phyloP scores from a whole-genome alignment of 208 protist species.

The Tetramitus jugosus region DNA sequence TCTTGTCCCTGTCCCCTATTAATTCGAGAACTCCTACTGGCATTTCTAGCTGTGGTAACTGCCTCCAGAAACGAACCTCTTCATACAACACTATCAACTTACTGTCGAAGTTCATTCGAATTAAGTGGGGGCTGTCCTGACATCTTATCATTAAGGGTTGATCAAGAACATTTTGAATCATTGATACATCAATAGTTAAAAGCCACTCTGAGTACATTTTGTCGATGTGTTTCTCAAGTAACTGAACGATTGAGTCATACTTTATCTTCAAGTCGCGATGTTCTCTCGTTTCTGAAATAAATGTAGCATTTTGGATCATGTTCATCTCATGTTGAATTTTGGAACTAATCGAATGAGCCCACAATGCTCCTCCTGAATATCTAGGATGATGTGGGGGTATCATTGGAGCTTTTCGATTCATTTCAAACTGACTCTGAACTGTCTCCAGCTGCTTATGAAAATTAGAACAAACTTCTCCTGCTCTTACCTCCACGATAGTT shows the following conservation, averaged over 20 bases:
- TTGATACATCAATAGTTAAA: background rate
- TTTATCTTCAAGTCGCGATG: background rate
- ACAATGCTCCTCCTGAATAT: slow-evolving; percentile 75
- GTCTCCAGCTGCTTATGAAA: slow-evolving; percentile 63
- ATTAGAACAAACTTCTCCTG: slow-evolving; percentile 72
- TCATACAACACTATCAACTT: slow-evolving; percentile 81
- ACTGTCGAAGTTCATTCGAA: slow-evolving; percentile 84
- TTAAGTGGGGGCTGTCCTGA: background rate
- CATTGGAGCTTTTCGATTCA: slow-evolving; percentile 56
- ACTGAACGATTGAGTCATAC: slow-evolving; percentile 11
- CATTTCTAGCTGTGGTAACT: slow-evolving; percentile 65
- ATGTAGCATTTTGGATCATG: background rate
- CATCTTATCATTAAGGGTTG: too few species aligned
- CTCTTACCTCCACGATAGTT: slow-evolving; percentile 76
- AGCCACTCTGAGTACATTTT: slow-evolving; percentile 31
- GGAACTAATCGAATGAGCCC: slow-evolving; percentile 59
- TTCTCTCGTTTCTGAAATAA: slow-evolving; percentile 4
- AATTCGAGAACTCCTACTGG: slow-evolving; percentile 72
- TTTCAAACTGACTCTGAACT: slow-evolving; percentile 83
- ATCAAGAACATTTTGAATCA: background rate
- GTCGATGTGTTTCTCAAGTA: slow-evolving; percentile 34
- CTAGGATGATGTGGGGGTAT: slow-evolving; percentile 76
- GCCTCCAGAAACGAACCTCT: slow-evolving; percentile 84
- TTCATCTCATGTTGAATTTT: slow-evolving; percentile 44
- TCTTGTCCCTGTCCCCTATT: slow-evolving; percentile 67